Conservation (phyloP, 192 early-diverging fungal genomes). For the Martensiomyces pterosporus region DNA sequence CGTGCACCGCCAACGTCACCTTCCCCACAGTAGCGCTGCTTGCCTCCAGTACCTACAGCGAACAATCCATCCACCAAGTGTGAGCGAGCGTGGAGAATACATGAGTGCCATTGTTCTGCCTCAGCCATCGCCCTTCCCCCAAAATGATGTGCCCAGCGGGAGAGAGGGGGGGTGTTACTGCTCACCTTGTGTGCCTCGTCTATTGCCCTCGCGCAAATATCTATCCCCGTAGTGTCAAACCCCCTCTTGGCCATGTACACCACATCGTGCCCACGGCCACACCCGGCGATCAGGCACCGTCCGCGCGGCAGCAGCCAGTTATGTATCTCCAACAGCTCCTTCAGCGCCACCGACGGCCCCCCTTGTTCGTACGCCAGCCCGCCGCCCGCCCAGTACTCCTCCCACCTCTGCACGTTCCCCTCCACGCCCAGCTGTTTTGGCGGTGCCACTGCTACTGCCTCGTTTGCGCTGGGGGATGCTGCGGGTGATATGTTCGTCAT, state of each 20-base stretch:
- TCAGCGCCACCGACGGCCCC: conserved; percentile 32
- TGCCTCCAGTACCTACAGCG: conserved; percentile 26
- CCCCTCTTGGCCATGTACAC: conserved; percentile 58
- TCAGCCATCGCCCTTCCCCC: no score
- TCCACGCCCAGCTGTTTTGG: neutral
- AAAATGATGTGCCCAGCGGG: neutral
- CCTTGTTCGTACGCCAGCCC: conserved; percentile 11
- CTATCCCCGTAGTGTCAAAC: conserved; percentile 56
- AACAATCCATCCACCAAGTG: neutral
- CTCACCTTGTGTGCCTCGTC: conserved; percentile 36
- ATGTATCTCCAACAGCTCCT: conserved; percentile 37
- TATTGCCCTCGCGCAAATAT: conserved; percentile 61
- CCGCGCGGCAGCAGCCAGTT: conserved; percentile 45
- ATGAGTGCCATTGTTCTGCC: no score
- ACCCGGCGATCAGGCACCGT: conserved; percentile 41
- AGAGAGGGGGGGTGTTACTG: no score
- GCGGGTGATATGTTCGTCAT: no score
- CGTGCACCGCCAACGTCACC: conserved; percentile 31
- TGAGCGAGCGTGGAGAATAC: no score
- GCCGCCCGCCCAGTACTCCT: conserved; percentile 24
- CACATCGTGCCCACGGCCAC: conserved; percentile 69
- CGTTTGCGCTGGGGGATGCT: no score
- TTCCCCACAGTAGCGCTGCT: conserved; percentile 11
- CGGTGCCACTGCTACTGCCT: neutral
- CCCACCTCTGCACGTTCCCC: conserved; percentile 8